Evolutionary conservation across 1,284 basidiomycete genomes (phyloP).

Genomic region (Omphalotus olearius): DNA sequence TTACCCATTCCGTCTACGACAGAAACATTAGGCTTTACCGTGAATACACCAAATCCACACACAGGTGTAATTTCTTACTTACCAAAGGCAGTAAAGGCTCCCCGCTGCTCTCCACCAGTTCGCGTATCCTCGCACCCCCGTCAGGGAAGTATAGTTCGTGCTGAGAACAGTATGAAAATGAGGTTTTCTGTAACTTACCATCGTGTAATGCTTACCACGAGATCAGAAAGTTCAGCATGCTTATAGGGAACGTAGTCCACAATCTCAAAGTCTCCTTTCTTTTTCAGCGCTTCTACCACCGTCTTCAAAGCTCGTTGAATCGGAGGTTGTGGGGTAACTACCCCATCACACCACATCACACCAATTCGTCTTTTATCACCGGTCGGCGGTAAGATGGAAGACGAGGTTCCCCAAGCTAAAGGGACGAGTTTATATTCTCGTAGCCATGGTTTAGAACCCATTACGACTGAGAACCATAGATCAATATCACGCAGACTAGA

Average conservation of each 20-base stretch:
- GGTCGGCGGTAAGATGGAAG: constrained; percentile 14
- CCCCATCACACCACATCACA: constrained; percentile 42
- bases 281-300: constrained; percentile 30
- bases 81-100: too few relatives aligned
- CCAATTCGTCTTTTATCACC: constrained; percentile 36
- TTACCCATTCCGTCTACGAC: constrained; percentile 22
- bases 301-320: constrained; percentile 34
- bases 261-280: constrained; percentile 34
- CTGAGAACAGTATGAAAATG: constrained; percentile 4
- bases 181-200: not conserved
- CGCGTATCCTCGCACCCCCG: constrained; percentile 18
- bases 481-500: constrained; percentile 39
- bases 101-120: not conserved
- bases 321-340: constrained; percentile 42
- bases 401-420: constrained; percentile 30
- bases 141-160: constrained; percentile 21
- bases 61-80: too few relatives aligned
- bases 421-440: constrained; percentile 35
- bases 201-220: constrained; percentile 25
- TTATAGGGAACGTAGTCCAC: constrained; percentile 35
- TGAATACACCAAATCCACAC: too few relatives aligned
- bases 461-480: constrained; percentile 34
- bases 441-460: constrained; percentile 37
- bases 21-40: too few relatives aligned
- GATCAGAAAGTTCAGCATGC: constrained; percentile 29